Conservation (phyloP, 352 stramenopile genomes). For the Pythium oligandrum region DNA sequence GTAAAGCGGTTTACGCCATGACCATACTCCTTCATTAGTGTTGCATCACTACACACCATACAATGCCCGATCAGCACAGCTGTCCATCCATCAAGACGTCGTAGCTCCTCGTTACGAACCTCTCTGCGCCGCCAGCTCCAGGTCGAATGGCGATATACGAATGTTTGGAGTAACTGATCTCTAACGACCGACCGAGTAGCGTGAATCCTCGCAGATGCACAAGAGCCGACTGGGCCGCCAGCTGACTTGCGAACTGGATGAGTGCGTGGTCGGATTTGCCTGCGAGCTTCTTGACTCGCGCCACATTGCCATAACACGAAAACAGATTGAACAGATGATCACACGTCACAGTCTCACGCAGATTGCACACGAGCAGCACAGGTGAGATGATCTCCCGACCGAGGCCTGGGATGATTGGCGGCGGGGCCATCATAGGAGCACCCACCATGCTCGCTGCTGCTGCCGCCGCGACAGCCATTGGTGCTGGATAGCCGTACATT, state of each 20-base stretch:
- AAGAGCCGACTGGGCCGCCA: slow-evolving; percentile 38
- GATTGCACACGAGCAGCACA: slow-evolving; percentile 53
- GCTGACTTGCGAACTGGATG: slow-evolving; percentile 47
- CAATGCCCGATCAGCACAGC: too few relatives aligned
- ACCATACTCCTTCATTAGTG: slow-evolving; percentile 42
- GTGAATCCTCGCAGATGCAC: slow-evolving; percentile 53
- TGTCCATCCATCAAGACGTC: neutral
- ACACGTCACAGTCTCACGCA: slow-evolving; percentile 45
- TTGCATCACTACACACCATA: slow-evolving; percentile 3
- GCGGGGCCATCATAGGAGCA: slow-evolving; percentile 2
- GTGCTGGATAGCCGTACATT: slow-evolving; percentile 17
- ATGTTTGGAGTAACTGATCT: slow-evolving; percentile 66
- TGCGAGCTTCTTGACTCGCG: slow-evolving; percentile 52
- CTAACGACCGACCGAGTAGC: slow-evolving; percentile 40
- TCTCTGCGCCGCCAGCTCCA: slow-evolving; percentile 4
- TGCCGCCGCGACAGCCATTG: slow-evolving; percentile 4
- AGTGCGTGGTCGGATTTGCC: slow-evolving; percentile 54
- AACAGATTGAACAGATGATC: slow-evolving; percentile 69
- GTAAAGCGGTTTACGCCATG: slow-evolving; percentile 54
- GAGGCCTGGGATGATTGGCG: slow-evolving; percentile 11
- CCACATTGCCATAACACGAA: slow-evolving; percentile 64
- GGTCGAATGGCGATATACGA: slow-evolving; percentile 37
- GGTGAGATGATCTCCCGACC: slow-evolving; percentile 30
- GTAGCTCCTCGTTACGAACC: neutral
- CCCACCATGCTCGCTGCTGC: slow-evolving; percentile 14